Evolutionary conservation across 2,329 filamentous ascomycete genomes (phyloP).

Genomic region (Ceratocystis ficicola): DNA sequence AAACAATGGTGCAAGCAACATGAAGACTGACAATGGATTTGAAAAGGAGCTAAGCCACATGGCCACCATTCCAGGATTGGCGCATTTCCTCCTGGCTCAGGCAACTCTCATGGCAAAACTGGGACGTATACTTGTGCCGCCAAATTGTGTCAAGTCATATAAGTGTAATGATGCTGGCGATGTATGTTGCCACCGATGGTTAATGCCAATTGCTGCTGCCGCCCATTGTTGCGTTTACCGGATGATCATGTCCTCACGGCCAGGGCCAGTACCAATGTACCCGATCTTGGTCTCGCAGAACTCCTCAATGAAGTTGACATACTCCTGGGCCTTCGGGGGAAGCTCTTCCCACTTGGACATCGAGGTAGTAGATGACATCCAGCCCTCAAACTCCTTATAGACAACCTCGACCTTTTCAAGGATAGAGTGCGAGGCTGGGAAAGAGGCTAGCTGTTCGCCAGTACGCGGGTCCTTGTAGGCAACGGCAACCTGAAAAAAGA

Average conservation of each 20-base stretch:
- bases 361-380: slow-evolving; percentile 52
- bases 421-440: slow-evolving; percentile 50
- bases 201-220: background rate
- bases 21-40: background rate
- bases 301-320: slow-evolving; percentile 55
- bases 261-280: slow-evolving; percentile 56
- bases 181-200: too few relatives aligned
- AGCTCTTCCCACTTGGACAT: slow-evolving; percentile 49
- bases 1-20: background rate
- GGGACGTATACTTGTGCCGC: background rate
- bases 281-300: slow-evolving; percentile 46
- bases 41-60: slow-evolving; percentile 15
- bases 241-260: slow-evolving; percentile 50
- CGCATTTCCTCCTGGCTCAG: slow-evolving; percentile 20
- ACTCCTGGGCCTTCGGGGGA: slow-evolving; percentile 51
- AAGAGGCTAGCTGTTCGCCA: slow-evolving; percentile 43
- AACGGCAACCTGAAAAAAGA: slow-evolving; percentile 37
- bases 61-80: slow-evolving; percentile 23
- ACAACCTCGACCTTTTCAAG: slow-evolving; percentile 50
- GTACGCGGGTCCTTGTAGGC: slow-evolving; percentile 46
- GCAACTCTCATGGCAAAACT: background rate
- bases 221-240: slow-evolving; percentile 23
- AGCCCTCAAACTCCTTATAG: slow-evolving; percentile 58
- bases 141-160: background rate
- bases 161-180: background rate